Evolutionary conservation across 139 green algal genomes (phyloP).

Genomic region (Chlorella sp.): DNA sequence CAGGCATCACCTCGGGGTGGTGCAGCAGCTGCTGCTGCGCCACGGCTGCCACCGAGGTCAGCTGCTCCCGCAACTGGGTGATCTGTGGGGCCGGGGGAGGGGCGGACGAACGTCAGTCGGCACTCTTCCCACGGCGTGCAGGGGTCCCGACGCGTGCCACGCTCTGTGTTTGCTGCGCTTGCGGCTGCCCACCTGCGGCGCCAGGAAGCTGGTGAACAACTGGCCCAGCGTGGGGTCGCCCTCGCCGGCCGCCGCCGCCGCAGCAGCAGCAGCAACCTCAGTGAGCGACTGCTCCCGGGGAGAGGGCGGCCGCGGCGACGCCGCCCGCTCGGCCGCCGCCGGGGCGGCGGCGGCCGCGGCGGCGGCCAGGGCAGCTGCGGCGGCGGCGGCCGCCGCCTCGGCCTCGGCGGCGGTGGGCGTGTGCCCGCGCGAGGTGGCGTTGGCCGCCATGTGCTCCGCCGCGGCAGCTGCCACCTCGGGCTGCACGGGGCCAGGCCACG

Average conservation of each 20-base stretch:
- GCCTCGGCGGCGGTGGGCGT: neutral
- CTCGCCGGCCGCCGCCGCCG: neutral
- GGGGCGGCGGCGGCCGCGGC: neutral
- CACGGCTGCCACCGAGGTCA: neutral
- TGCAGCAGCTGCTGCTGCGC: slow-evolving; percentile 19
- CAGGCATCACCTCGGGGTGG: neutral
- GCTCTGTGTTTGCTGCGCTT: neutral
- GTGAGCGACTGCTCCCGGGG: neutral
- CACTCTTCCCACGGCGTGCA: too few species aligned
- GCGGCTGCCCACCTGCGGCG: slow-evolving; percentile 5
- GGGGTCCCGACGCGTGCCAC: neutral
- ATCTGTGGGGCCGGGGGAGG: too few species aligned
- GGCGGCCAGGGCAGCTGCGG: neutral
- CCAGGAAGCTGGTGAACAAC: slow-evolving; percentile 27
- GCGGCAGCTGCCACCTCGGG: slow-evolving; percentile 7
- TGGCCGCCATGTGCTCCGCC: slow-evolving; percentile 22
- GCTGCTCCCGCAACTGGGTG: slow-evolving; percentile 7
- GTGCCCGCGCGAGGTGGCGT: slow-evolving; percentile 2
- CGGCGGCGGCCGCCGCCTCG: neutral
- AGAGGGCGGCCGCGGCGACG: slow-evolving; percentile 7
- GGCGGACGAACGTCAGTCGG: too few species aligned
- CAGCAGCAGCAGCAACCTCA: neutral
- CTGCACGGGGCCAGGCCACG: too few species aligned
- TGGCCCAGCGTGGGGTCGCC: slow-evolving; percentile 27
- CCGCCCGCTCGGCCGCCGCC: neutral